Evolutionary conservation across 2,329 filamentous ascomycete species (phyloP), one percentile per base, ranked within the genome.

Genomic region (Hypoxylon sp.): DNA sequence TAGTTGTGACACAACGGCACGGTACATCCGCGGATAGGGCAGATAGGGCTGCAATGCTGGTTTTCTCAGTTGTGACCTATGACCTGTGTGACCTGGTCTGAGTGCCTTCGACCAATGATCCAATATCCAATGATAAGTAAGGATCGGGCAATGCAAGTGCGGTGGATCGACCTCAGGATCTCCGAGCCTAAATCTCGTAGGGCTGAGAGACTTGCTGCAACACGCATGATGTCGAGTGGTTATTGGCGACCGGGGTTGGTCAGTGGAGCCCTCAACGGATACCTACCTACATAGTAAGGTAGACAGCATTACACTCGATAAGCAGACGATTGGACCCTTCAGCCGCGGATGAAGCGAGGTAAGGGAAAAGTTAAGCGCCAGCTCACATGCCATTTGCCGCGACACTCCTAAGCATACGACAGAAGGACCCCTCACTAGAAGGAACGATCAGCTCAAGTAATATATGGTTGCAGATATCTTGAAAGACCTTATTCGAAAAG

Each of bases 181-280:
- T 68, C 57, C 54, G 63, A 48, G 56, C 57, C 56, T 68, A 66
- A 68, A 66, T 66, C 65, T 68, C 59, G 59, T 68, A 68, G 65
- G 65, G 65, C 65, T 68, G 65, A 68, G 65, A 62, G 56, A 61
- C 46, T 51, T 57, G 55, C 59, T 59, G 59, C 63, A 66, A 50
- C 47, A 58, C 50, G 59, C 56, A 60, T 51, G 46, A 62, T 58
- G 53, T 52, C 49, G 56, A 64, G 47, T 32, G 43, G 53, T 59
- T 20, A 68, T 66, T 66, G 65, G 65, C 11, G 62, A 62, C 63
- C 46, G 22, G 62, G 65, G 53, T 59, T 4, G 37, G 34, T 28
- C 50, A 55, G 65, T 68, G 65, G 65, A 68, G 65, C 37, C 37
- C 41, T 55, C 20, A 51, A 24, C 24, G 51, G 53, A n/a, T n/a